Evolutionary conservation across 352 stramenopile genomes (phyloP), one percentile per base, ranked within the genome.

Genomic region (Pythium phragmitis): DNA sequence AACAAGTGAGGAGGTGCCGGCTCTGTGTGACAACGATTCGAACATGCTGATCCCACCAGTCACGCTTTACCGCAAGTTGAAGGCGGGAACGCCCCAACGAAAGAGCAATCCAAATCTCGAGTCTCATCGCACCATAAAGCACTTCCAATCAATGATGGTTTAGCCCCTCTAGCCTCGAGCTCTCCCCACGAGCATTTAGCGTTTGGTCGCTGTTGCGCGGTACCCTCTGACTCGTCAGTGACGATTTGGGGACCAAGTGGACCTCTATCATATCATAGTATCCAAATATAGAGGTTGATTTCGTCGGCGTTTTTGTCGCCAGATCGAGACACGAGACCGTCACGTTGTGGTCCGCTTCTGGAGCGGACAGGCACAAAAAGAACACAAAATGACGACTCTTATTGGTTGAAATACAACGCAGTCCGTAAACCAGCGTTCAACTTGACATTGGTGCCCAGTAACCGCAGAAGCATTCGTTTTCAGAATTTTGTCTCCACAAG

Each of bases 11-110:
- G 45, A 63, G 45, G 28, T 47, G 55, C 43, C 28, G 45, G 37
- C 51, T 58, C 21, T 58, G 51, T 36, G 51, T 55, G 56, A 63
- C 56, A 48, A 55, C 43, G 43, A 42, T 11, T 8, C 13, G 16
- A 50, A 63, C 56, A 63, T 23, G 9, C 39, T 33, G 34, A 63
- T 63, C 56, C 56, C 43, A 63, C 56, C 56, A 34, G 46, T 41
- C 56, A 55, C 26, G 16, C 5, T n/a, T 7, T 33, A 13, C 5
- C 37, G 39, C 48, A 55, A 50, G 56, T 63, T 63, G 56, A 55
- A 49, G 43, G 33, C 21, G 21, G 28, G 39, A 36, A 30, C 26
- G 17, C 21, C 46, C n/a, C 39, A 46, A 19, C 39, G 13, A 46
- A 46, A 21, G 16, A 7, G 39, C 17, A n/a, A 46, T 46, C 5